Evolutionary conservation across 805 yeast genomes (phyloP), one percentile per base, ranked within the genome.

Genomic region (Candida ipomoeae): DNA sequence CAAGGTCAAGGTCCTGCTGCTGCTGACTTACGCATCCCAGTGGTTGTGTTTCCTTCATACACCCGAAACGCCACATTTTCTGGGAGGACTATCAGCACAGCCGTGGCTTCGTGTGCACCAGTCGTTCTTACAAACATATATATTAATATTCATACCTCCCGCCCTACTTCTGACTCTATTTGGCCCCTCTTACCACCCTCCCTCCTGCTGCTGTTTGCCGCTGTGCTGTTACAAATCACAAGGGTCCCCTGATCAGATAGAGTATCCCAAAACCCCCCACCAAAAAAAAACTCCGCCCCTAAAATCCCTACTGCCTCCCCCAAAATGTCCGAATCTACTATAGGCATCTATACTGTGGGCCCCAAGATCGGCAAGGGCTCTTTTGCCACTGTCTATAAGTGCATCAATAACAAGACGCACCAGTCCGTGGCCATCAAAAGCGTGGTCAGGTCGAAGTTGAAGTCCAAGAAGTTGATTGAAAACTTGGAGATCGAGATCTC

Each of bases 361-460:
- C 80, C 84, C 17, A 96, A 90, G 66, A 92, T 94, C 48, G 99
- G 99, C 21, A 83, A 87, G 60, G 99, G 99, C 33, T 87, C 96
- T 7, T 94, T 94, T 73, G 99, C 99, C 60, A 86, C 85, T 54
- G 99, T 94, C 23, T 92, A 87, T 73, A 90, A 89, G 68, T 96
- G 97, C 47, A 75, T 78, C 50, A 75, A 84, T 60, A 66, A 71
- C 41, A 60, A 70, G 40, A 75, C 80, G 3, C 75, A 75, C 55
- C 71, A 74, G 32, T 79, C 90, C 1, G 94, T 92, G 39, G 98
- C 98, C 8, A 81, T 92, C 63, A 92, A 92, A 68, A 83, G 92
- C 2, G 97, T 95, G 14, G 82, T 87, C 37, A 78, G 95, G 49
- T 81, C 89, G 21, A 84, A 89, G 61, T 78, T 92, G 56, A 85